Evolutionary conservation across 306 rosid genomes (phyloP).

Genomic region (Corylus avellana): DNA sequence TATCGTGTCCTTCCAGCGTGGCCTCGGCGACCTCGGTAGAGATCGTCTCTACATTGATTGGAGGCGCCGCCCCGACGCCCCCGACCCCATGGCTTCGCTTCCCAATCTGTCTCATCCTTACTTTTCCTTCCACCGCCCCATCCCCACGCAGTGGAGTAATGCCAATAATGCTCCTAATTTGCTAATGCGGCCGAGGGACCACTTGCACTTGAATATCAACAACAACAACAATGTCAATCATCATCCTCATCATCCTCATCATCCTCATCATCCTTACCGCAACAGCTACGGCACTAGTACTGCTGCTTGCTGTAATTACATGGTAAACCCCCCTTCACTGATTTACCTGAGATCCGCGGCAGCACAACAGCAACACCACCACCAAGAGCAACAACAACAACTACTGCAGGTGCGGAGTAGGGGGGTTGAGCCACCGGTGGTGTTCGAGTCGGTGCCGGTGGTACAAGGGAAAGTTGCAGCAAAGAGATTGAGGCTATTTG

Average conservation of each 20-base stretch:
- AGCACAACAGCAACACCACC: conserved; percentile 19
- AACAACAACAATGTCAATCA: conserved; percentile 22
- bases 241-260: background rate
- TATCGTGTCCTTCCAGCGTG: conserved; percentile 79
- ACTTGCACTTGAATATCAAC: conserved; percentile 34
- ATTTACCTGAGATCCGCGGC: conserved; percentile 36
- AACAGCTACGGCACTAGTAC: background rate
- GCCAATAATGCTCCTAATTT: background rate
- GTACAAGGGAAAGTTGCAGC: conserved; percentile 37
- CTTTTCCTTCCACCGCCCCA: background rate
- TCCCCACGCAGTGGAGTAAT: conserved; percentile 1
- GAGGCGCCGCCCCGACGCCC: conserved; percentile 52
- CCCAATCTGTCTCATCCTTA: conserved; percentile 43
- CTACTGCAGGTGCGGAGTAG: conserved; percentile 11
- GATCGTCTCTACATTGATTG: conserved; percentile 74
- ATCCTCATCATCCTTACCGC: conserved; percentile 25
- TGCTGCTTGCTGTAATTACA: conserved; percentile 13
- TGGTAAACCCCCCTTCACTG: conserved; percentile 33
- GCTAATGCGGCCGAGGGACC: conserved; percentile 22
- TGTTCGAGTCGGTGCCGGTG: conserved; percentile 56
- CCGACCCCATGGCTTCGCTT: conserved; percentile 18
- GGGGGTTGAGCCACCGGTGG: conserved; percentile 38
- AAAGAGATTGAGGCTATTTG: conserved; percentile 66
- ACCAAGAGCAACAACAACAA: background rate
- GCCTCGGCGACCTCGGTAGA: conserved; percentile 51